Evolutionary conservation across 768 basidiomycete genomes (phyloP), one percentile per base, ranked within the genome.

Genomic region (Tylopilus sp.): DNA sequence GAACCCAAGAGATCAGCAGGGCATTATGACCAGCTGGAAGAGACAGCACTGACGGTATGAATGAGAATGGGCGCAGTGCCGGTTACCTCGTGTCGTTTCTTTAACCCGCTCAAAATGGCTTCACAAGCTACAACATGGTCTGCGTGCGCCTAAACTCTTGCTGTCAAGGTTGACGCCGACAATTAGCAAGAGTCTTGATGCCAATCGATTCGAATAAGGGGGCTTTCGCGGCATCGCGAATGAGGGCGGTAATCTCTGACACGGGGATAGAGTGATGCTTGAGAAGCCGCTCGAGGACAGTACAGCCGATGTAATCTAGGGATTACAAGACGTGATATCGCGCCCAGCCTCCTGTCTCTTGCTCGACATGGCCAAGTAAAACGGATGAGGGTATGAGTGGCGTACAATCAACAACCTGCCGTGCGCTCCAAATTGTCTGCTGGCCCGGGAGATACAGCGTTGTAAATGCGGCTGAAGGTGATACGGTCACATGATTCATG

Each of bases 11-110:
- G n/a, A n/a, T 49, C 12, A 43, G 33, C 5, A 6, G n/a, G 13
- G 9, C 6, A 12, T 6, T 19, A 11, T 11, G 12, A 14, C 1
- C 22, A 12, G 3, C 16, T 4, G 11, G 19, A 29, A 48, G 17
- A n/a, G 8, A 42, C n/a, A n/a, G n/a, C n/a, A n/a, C 81, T 19
- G 8, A 81, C 84, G 0, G 83, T 85, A 60, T 87, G 81, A 26
- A 87, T 81, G 24, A 81, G 72, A 48, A 76, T 71, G 4, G 81
- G 74, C 2, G 66, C 58, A 1, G 60, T 69, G 3, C 78, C 78
- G 6, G 76, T 75, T 21, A 50, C 60, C 28, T 74, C 71, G 44
- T 76, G 67, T 19, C 74, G 64, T 56, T 70, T 75, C 67, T 77
- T 80, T 62, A 82, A 54, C 0, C 85, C 84, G 7, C 61, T 68